Evolutionary conservation across 495 filamentous ascomycete genomes (phyloP), one percentile per base, ranked within the genome.

Genomic region (Hyaloscypha bicolor): DNA sequence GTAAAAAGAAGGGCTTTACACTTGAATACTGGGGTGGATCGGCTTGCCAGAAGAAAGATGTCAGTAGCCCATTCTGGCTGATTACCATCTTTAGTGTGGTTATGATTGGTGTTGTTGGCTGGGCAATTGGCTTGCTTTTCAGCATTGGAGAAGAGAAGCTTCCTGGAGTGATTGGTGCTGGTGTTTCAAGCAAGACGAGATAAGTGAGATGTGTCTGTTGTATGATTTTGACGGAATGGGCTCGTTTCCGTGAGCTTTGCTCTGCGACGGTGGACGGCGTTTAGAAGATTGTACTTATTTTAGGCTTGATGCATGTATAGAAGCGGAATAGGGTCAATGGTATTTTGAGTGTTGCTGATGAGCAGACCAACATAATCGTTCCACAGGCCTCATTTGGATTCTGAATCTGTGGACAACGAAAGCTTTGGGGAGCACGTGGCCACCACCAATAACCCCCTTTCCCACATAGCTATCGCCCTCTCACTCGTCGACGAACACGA

Each of bases 41-140:
- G 37, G 90, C 90, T 67, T 99, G 95, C 79, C 90, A 96, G 78
- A 99, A 97, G 85, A 88, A 88, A 73, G 94, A 99, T 76, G 79
- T 98, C 55, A 93, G 91, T 77, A 85, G 88, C 22, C 87, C 87
- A 45, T 98, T 99, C 77, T 96, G 93, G 85, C 77, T 99, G 48
- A 81, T 99, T 71, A 81, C 86, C 6, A 85, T 88, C 4, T 88
- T 95, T 51, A 87, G 83, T 8, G 79, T 96, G 53, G 74, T 86
- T 25, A 79, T 93, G 32, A 75, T 92, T 11, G 78, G 84, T 29
- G 78, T 88, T 33, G 73, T 91, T 5, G 76, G 78, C 19, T 89
- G 87, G 76, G 87, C 87, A 8, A 85, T 99, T 71, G 87, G 90
- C 1, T 76, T 96, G 82, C 72, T 98, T 71, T 93, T 87, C 68